Evolutionary conservation across 495 filamentous ascomycete species (phyloP).

Genomic region (Talaromyces ruber): DNA sequence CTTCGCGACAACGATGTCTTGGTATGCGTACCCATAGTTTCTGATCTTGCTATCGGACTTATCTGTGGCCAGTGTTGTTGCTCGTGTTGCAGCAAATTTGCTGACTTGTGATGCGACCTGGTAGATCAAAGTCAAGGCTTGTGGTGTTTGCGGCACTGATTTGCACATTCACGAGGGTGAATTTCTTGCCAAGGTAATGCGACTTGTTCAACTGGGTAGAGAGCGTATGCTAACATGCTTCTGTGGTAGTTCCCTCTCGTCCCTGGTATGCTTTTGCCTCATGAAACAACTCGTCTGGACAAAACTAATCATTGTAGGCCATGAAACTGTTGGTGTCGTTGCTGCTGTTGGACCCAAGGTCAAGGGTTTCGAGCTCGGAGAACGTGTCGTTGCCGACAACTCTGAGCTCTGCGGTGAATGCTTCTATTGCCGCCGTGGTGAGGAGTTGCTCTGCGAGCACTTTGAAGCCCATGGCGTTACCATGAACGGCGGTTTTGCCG

Average conservation of each 20-base stretch:
- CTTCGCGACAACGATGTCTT: conserved; percentile 53
- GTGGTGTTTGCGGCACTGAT: conserved; percentile 62
- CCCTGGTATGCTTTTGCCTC: conserved; percentile 24
- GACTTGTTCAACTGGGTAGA: neutral
- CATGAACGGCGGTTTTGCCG: conserved; percentile 62
- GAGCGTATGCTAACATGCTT: conserved; percentile 12
- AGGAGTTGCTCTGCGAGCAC: conserved; percentile 62
- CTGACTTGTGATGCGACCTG: neutral
- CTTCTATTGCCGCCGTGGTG: conserved; percentile 65
- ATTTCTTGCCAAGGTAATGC: conserved; percentile 50
- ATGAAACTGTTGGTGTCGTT: conserved; percentile 45
- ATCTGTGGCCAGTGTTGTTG: neutral
- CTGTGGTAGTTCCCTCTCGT: conserved; percentile 44
- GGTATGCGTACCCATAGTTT: conserved; percentile 19
- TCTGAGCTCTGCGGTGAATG: conserved; percentile 61
- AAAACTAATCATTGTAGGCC: conserved; percentile 12
- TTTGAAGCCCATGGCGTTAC: conserved; percentile 58
- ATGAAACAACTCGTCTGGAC: neutral
- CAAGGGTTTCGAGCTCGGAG: conserved; percentile 54
- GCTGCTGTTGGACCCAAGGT: conserved; percentile 49
- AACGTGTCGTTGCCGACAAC: conserved; percentile 51
- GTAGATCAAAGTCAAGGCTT: conserved; percentile 50
- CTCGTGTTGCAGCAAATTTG: neutral
- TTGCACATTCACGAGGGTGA: conserved; percentile 59
- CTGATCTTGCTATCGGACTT: neutral